A percentile compares a stretch with the other conserved stretches of the same genome.
phyloP scores from a whole-genome alignment of 1,284 basidiomycete genomes.

The Peniophora sp. region DNA sequence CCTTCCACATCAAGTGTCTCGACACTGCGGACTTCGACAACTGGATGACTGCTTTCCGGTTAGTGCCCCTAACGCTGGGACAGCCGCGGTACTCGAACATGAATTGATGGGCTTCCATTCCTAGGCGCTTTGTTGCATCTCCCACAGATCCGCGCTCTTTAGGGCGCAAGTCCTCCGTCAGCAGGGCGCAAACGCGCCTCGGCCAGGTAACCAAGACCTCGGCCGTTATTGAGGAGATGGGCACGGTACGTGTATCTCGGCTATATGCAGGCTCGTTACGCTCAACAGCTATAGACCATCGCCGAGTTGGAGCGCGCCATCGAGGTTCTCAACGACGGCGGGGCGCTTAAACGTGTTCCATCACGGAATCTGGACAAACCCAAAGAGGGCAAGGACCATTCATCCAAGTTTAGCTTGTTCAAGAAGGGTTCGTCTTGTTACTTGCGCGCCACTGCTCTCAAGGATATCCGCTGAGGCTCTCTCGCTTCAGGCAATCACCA shows the following conservation, averaged over 20 bases:
- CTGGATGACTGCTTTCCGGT: conserved; percentile 74
- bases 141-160: conserved; percentile 27
- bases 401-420: background rate
- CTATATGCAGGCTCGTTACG: background rate
- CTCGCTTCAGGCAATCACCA: too few relatives aligned
- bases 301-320: conserved; percentile 35
- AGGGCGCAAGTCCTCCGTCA: conserved; percentile 39
- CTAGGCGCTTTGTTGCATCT: conserved; percentile 50
- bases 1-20: conserved; percentile 75
- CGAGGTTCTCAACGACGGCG: conserved; percentile 21
- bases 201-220: conserved; percentile 36
- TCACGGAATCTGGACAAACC: conserved; percentile 22
- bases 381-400: conserved; percentile 15
- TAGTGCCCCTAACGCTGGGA: background rate
- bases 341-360: conserved; percentile 21
- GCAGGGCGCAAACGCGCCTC: conserved; percentile 15
- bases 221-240: conserved; percentile 54
- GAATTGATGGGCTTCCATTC: conserved; percentile 1
- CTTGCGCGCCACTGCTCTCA: background rate
- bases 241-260: conserved; percentile 31
- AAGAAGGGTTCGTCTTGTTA: background rate
- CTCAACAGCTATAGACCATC: conserved; percentile 26
- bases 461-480: background rate
- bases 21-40: conserved; percentile 59
- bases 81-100: background rate